phyloP scores from a whole-genome alignment of 2,329 filamentous ascomycete species.

The Xylaria arbuscula region DNA sequence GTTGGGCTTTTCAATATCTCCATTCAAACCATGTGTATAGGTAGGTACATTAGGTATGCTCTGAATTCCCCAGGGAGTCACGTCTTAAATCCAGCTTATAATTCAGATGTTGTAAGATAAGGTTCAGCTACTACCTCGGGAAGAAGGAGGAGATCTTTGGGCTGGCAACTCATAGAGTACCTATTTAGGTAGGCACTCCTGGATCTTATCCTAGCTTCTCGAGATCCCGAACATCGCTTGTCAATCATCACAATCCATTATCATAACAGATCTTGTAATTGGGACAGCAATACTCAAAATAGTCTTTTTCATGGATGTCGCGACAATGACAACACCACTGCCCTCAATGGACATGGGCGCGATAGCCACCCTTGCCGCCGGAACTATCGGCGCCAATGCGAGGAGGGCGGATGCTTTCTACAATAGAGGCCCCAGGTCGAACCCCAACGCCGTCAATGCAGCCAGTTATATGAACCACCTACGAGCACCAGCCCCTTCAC shows the following conservation, averaged over 20 bases:
- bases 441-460: conserved; percentile 1
- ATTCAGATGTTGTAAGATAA: not conserved
- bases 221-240: conserved; percentile 4
- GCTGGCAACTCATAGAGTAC: conserved; percentile 1
- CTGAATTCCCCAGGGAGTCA: not conserved
- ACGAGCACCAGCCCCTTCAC: conserved; percentile 21
- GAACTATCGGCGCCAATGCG: conserved; percentile 17
- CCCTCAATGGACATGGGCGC: conserved; percentile 1
- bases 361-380: conserved; percentile 5
- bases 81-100: not conserved
- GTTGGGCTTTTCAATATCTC: no score
- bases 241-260: not conserved
- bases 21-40: no score
- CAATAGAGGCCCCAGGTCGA: not conserved
- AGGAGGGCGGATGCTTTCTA: conserved; percentile 4
- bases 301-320: not conserved
- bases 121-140: not conserved
- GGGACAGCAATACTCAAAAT: conserved; percentile 7
- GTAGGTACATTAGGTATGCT: no score
- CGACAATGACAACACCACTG: not conserved
- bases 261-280: not conserved
- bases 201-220: not conserved
- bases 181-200: not conserved
- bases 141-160: not conserved
- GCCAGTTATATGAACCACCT: conserved; percentile 36